Evolutionary conservation across 148 eudicot genomes (phyloP).

Genomic region (Vaccinium vitisidaea): DNA sequence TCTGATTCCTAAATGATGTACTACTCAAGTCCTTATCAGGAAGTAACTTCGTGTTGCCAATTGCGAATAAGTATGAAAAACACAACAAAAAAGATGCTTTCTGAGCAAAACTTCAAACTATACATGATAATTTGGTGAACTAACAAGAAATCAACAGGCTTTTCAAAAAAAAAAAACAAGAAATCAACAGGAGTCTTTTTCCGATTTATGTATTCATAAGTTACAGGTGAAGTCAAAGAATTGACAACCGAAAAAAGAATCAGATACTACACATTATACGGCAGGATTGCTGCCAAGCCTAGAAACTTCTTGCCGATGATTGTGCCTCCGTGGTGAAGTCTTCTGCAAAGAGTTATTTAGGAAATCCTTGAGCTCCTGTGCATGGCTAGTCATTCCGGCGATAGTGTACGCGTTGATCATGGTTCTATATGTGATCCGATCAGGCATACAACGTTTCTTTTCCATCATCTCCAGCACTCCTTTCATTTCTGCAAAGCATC

Average conservation of each 20-base stretch:
- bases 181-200: background rate
- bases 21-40: background rate
- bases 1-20: too few relatives aligned
- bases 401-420: conserved; percentile 73
- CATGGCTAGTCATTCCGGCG: conserved; percentile 61
- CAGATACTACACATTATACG: background rate
- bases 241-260: background rate
- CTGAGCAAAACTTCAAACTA: background rate
- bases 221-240: background rate
- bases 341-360: conserved; percentile 27
- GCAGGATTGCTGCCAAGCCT: background rate
- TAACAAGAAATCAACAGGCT: background rate
- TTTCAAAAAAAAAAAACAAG: too few relatives aligned
- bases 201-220: background rate
- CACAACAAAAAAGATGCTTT: background rate
- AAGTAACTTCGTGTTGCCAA: background rate
- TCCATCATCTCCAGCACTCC: conserved; percentile 71
- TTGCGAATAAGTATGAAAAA: background rate
- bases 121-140: background rate
- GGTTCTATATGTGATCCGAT: conserved; percentile 68
- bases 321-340: background rate
- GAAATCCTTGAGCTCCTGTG: conserved; percentile 46
- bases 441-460: conserved; percentile 61
- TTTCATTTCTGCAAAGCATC: conserved; percentile 79
- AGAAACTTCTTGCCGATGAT: background rate